Evolutionary conservation across 1,284 basidiomycete genomes (phyloP).

Genomic region (Leccinum pachyderme): DNA sequence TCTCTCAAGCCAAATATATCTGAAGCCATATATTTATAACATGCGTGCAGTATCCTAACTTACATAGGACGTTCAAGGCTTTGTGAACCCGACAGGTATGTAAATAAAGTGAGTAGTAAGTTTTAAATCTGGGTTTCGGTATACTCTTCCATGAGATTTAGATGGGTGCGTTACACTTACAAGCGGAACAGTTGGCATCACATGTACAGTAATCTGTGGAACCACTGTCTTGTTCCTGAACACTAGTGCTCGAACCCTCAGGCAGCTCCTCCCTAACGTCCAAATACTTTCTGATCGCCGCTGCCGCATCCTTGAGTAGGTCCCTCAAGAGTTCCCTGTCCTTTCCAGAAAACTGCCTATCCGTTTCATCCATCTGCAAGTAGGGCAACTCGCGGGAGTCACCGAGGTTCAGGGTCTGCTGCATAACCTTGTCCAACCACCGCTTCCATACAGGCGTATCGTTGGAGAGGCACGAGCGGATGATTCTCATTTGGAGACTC

Average conservation of each 20-base stretch:
- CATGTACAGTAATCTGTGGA: background rate
- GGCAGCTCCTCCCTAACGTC: background rate
- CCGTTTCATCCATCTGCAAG: background rate
- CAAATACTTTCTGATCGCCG: background rate
- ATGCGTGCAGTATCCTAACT: no score
- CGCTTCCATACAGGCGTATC: background rate
- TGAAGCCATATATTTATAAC: background rate
- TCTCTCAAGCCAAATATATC: background rate
- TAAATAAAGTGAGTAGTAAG: background rate
- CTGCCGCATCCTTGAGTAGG: background rate
- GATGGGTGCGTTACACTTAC: background rate
- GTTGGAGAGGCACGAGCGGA: slow-evolving; percentile 14
- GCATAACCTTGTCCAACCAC: background rate
- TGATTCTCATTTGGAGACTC: background rate
- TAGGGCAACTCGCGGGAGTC: background rate
- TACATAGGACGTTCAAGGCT: background rate
- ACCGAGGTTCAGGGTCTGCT: background rate
- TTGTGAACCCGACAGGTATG: background rate
- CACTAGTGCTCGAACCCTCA: background rate
- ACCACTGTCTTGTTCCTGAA: background rate
- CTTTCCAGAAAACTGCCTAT: background rate
- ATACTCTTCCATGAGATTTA: background rate
- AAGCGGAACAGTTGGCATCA: background rate
- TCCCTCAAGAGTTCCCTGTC: background rate
- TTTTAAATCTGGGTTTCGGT: background rate